phyloP scores from a whole-genome alignment of 371 early-diverging fungal species.

The Capillidium heterosporum region DNA sequence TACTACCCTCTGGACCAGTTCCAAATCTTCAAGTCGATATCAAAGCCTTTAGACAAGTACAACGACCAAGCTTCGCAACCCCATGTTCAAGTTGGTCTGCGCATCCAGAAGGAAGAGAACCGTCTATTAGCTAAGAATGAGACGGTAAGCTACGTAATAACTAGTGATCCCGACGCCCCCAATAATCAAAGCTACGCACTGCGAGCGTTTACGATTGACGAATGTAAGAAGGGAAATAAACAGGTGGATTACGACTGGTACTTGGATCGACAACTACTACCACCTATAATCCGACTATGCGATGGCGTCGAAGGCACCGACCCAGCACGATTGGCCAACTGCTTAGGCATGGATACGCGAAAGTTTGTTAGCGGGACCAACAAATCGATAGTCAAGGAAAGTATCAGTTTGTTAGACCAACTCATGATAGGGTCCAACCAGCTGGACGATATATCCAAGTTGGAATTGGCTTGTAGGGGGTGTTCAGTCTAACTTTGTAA shows the following conservation, averaged over 20 bases:
- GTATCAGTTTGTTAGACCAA: too few relatives aligned
- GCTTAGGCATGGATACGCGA: conserved; percentile 45
- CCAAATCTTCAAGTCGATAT: background rate
- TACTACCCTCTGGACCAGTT: conserved; percentile 21
- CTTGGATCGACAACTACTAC: conserved; percentile 87
- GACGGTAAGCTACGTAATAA: conserved; percentile 91
- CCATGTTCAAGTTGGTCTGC: conserved; percentile 91
- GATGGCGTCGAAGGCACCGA: conserved; percentile 81
- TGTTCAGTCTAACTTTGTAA: too few relatives aligned
- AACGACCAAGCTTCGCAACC: conserved; percentile 79
- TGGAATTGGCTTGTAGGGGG: too few relatives aligned
- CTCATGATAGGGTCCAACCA: too few relatives aligned
- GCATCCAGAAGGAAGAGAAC: conserved; percentile 53
- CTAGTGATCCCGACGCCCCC: conserved; percentile 19
- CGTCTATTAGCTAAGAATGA: conserved; percentile 65
- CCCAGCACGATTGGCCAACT: conserved; percentile 56
- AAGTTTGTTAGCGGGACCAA: too few relatives aligned
- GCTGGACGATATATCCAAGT: too few relatives aligned
- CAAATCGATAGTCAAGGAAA: too few relatives aligned
- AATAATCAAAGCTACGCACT: conserved; percentile 39
- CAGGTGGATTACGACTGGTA: conserved; percentile 89
- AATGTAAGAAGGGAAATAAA: conserved; percentile 34
- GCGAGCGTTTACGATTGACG: conserved; percentile 81
- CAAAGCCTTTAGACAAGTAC: conserved; percentile 84
- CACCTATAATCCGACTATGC: conserved; percentile 82